A percentile compares a stretch with the other conserved stretches of the same genome.
Conservation (phyloP, 768 basidiomycete species). For the Tephrocybe sp. region DNA sequence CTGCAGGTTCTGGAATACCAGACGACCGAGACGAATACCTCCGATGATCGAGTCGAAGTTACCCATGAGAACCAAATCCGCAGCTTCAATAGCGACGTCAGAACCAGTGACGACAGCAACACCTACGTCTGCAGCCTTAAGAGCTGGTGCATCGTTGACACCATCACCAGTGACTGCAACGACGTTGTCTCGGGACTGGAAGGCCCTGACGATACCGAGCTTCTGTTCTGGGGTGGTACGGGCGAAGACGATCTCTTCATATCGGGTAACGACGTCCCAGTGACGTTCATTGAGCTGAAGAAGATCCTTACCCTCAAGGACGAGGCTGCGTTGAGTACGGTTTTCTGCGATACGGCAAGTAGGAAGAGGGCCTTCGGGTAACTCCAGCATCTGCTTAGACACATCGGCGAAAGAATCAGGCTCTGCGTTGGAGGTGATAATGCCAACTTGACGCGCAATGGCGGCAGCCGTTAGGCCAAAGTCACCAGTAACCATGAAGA, state of each 20-base stretch:
- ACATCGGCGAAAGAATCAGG: too few relatives aligned
- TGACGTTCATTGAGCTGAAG: constrained; percentile 28
- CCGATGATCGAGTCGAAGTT: constrained; percentile 56
- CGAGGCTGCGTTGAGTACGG: constrained; percentile 30
- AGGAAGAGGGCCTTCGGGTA: too few relatives aligned
- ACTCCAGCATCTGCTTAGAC: too few relatives aligned
- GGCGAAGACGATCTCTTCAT: constrained; percentile 46
- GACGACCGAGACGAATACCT: constrained; percentile 55
- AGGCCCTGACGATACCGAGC: constrained; percentile 51
- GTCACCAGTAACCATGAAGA: constrained; percentile 57
- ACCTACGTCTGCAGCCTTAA: constrained; percentile 54
- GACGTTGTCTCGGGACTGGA: constrained; percentile 43
- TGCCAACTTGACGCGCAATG: constrained; percentile 42
- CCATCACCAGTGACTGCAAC: constrained; percentile 58
- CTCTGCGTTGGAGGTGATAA: constrained; percentile 31
- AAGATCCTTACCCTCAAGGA: constrained; percentile 43
- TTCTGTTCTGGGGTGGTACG: constrained; percentile 57
- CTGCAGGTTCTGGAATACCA: constrained; percentile 57
- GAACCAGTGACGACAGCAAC: constrained; percentile 41
- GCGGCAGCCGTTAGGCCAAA: constrained; percentile 49
- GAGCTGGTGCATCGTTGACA: constrained; percentile 47
- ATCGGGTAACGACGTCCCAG: constrained; percentile 37
- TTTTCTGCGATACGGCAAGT: constrained; percentile 21
- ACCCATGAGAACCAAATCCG: constrained; percentile 34
- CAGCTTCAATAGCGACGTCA: constrained; percentile 53